These are phyloP conservation scores for Leishmania tarentolae DNA, from an alignment of 208 protist species.

Conservation along the genomic window DNA sequence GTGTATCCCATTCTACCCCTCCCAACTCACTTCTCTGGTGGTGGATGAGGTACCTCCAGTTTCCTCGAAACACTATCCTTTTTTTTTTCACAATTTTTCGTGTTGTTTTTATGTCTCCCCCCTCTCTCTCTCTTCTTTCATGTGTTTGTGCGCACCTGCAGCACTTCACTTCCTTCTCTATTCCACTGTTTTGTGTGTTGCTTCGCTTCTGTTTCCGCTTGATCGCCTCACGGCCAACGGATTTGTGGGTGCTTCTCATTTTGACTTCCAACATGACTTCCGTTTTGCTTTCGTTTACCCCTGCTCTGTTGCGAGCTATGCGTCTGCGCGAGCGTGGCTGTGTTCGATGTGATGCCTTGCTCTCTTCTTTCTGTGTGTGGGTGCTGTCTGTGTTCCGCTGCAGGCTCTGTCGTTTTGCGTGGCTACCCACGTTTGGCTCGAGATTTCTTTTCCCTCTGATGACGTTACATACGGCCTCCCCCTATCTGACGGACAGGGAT, in stretches of 20 bases:
- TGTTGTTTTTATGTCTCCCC: not conserved
- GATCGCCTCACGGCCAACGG: not conserved
- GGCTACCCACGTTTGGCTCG: too few relatives aligned
- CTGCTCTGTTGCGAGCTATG: not conserved
- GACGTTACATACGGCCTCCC: not conserved
- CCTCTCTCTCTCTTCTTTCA: not conserved
- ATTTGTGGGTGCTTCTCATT: not conserved
- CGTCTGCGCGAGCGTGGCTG: not conserved
- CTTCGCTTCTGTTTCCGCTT: not conserved
- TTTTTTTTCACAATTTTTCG: not conserved
- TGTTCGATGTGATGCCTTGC: not conserved
- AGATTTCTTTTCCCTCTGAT: not conserved
- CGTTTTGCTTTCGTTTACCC: not conserved
- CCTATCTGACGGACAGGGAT: not conserved
- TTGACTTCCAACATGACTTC: not conserved
- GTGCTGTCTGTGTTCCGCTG: not conserved
- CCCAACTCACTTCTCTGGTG: not conserved
- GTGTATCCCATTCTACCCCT: not conserved
- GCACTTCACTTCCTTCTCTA: not conserved
- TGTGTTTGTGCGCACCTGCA: not conserved
- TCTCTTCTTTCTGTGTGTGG: not conserved
- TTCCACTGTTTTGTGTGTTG: not conserved
- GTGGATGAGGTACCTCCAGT: too few relatives aligned
- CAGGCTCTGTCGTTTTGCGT: not conserved
- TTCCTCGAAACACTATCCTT: not conserved